These are phyloP conservation scores for Pseudisothecium myosuroides DNA, from an alignment of 225 moss, liverwort and hornwort genomes.

Conservation along the genomic window DNA sequence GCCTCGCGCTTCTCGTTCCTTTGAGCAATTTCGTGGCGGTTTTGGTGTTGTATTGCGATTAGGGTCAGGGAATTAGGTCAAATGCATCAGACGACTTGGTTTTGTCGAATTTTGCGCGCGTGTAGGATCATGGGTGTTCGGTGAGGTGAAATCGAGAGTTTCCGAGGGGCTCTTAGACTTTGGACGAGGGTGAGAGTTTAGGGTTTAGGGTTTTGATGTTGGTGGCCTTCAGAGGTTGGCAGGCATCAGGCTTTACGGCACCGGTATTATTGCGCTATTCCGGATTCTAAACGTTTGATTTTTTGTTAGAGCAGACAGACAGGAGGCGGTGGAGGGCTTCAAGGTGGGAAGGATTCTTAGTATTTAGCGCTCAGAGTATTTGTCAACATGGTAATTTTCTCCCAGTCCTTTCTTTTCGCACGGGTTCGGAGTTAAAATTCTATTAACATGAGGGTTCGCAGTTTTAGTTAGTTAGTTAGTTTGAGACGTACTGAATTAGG, in stretches of 20 bases:
- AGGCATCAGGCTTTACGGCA: not conserved
- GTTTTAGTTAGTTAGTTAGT: not conserved
- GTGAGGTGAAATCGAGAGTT: not conserved
- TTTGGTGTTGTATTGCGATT: not conserved
- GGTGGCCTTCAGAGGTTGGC: not conserved
- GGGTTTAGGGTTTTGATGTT: not conserved
- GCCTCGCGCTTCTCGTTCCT: not conserved
- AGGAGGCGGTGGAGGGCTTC: not conserved
- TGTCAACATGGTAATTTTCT: not conserved
- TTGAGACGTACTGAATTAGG: not conserved
- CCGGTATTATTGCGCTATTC: not conserved
- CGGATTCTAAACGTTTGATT: not conserved
- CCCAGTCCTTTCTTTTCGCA: not conserved
- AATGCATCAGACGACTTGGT: not conserved
- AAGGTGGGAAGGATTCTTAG: not conserved
- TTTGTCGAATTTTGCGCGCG: not conserved
- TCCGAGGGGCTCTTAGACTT: not conserved
- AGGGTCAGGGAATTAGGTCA: not conserved
- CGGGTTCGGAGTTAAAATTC: not conserved
- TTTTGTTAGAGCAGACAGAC: not conserved
- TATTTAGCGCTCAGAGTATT: not conserved
- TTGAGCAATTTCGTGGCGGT: not conserved
- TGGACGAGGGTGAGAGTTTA: not conserved
- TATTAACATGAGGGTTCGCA: no score
- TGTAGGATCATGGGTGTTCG: not conserved